Evolutionary conservation across 78 protist species (phyloP).

Genomic region (Chrysochromulina parva): DNA sequence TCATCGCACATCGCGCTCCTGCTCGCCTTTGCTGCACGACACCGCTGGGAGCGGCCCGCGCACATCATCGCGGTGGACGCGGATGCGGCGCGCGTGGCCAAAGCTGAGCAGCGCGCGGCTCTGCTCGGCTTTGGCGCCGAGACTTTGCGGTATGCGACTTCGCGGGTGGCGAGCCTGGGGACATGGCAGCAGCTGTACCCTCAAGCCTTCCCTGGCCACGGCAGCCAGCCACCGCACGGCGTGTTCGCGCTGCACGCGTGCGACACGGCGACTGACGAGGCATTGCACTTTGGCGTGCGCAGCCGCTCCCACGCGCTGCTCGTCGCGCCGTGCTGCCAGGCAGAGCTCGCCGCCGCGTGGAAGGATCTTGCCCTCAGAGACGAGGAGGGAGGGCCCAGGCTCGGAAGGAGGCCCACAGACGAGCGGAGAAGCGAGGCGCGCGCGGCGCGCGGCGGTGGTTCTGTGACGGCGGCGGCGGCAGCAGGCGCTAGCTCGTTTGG

Average conservation of each 20-base stretch:
- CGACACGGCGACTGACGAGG: constrained; percentile 1
- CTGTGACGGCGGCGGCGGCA: no score
- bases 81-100: background rate
- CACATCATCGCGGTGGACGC: background rate
- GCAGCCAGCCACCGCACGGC: background rate
- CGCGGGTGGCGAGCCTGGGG: background rate
- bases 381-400: background rate
- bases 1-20: background rate
- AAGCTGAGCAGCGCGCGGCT: background rate
- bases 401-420: background rate
- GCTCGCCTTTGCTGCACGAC: background rate
- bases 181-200: background rate
- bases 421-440: background rate
- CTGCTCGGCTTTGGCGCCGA: background rate
- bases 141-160: background rate
- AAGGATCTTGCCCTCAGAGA: background rate
- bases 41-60: background rate
- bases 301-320: background rate
- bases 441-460: no score
- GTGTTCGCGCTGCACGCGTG: background rate
- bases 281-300: background rate
- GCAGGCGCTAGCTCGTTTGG: no score
- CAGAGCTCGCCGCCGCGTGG: background rate
- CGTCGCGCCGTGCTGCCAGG: background rate
- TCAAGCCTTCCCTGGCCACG: background rate